Base-by-base conservation (phyloP, 139 green algal genomes). In the Marvania coccoides region DNA sequence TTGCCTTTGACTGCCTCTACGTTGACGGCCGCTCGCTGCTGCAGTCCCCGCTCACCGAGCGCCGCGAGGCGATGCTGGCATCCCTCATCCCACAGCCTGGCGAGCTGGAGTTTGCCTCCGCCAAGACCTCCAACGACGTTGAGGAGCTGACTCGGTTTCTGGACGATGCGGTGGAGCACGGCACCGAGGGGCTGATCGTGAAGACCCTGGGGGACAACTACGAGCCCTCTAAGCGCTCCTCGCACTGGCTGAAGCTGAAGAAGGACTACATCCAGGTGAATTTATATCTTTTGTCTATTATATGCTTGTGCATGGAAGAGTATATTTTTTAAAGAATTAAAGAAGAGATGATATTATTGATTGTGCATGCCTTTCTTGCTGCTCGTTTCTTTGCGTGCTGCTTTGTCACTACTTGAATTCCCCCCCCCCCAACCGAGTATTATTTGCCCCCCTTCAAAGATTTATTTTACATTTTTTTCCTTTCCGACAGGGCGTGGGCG, bases 241-340 rank as follows among this genome's bases (percentile, higher is more conserved):
- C 62, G 33, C 88, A 97, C 79, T 98, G 92, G 92, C 87, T 97
- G 26, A 97, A 97, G 77, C 75, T 98, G 12, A 98, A 98, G 81
- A 98, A 99, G 79, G 94, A 99, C 69, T 99, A 99, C 85, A 80
- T 99, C 71, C 85, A 96, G 35, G 84, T 19, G 13, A 13, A 13
- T 54, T n/a, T 13, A 13, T 54, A n/a, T n/a, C n/a, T n/a, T n/a
- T n/a, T n/a, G n/a, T n/a, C n/a, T n/a, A n/a, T n/a, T n/a, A n/a
- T n/a, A n/a, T n/a, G n/a, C n/a, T n/a, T n/a, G n/a, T n/a, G n/a
- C n/a, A n/a, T n/a, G n/a, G n/a, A n/a, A n/a, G n/a, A n/a, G n/a
- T n/a, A n/a, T n/a, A n/a, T n/a, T n/a, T n/a, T n/a, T n/a, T n/a
- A n/a, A n/a, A n/a, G n/a, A n/a, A n/a, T n/a, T n/a, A n/a, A n/a